Base-by-base conservation (phyloP, 2,329 filamentous ascomycete genomes). In the Westerdykella aurantiaca region DNA sequence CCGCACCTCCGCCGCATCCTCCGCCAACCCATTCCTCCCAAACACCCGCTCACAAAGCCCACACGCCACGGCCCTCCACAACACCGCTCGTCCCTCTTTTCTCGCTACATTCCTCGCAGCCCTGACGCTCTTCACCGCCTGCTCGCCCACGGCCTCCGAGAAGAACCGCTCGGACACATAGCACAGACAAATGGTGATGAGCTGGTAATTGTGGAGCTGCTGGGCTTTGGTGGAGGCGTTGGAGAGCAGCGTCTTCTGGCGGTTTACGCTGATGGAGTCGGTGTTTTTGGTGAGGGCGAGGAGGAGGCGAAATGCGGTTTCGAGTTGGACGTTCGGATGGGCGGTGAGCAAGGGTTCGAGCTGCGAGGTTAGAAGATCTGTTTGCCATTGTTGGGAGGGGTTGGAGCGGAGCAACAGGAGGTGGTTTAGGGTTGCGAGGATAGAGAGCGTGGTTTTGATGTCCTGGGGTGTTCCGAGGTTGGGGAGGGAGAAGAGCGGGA, bases 151-250 rank as follows among this genome's bases (percentile, higher is more conserved):
- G 12, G 90, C 84, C 46, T 85, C 85, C 37, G 84, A 83, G 66
- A 90, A 96, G 58, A 95, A 85, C 41, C 82, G 80, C 58, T 79
- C 82, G 41, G 86, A 85, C 85, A 96, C 94, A 51, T 93, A 83
- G 53, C 83, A 89, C 46, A 96, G 79, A 5, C 85, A 83, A 51
- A 96, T 85, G 38, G 83, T 83, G n/a, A 89, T 77, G 42, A 90
- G 84, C 51, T 94, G 86, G 23, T 80, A 80, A 62, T 95, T 95
- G 43, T 76, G 75, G 7, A 85, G 82, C 6, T 74, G 72, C 51
- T 84, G 83, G 11, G 86, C 83, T 2, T 81, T 80, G 33, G 78
- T 76, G 34, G 95, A 76, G 2, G 88, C 85, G 33, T 77, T 75
- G 48, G 87, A 82, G 42, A 96, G 83, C 57, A 85, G 81, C 34